These are phyloP conservation scores for Apiospora saccharicola DNA, from an alignment of 2,329 filamentous ascomycete species.

Conservation along the genomic window DNA sequence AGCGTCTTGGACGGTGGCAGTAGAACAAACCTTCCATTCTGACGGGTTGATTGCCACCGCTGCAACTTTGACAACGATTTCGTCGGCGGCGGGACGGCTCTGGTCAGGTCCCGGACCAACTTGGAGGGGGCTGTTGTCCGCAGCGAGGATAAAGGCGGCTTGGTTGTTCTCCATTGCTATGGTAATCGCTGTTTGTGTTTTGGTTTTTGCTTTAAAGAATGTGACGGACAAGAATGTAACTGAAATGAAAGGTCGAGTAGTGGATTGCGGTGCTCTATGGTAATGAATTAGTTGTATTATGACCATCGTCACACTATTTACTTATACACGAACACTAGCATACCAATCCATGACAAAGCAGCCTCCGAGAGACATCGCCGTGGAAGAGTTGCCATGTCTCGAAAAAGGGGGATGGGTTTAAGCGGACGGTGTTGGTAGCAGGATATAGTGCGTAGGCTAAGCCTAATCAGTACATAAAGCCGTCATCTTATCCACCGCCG, in stretches of 20 bases:
- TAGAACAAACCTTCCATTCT: conserved; percentile 14
- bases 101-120: conserved; percentile 26
- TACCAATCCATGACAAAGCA: background rate
- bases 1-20: fast-evolving
- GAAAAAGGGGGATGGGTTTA: background rate
- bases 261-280: background rate
- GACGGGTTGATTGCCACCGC: conserved; percentile 27
- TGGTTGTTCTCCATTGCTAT: conserved; percentile 24
- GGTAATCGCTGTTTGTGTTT: background rate
- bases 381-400: background rate
- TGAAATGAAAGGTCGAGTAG: too few species aligned
- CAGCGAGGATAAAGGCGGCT: conserved; percentile 22
- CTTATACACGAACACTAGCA: background rate
- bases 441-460: background rate
- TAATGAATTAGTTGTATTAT: too few species aligned
- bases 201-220: too few species aligned
- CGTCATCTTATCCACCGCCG: background rate
- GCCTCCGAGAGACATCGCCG: background rate
- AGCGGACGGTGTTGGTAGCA: background rate
- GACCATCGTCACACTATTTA: too few species aligned
- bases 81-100: conserved; percentile 23
- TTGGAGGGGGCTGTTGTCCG: conserved; percentile 24
- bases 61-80: conserved; percentile 26
- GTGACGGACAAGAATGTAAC: too few species aligned
- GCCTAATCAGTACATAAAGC: background rate